Percentiles rank a stretch among this genome's conserved stretches.
Conservation (phyloP, 106 monocot genomes). For the Phalaenopsis equestris region DNA sequence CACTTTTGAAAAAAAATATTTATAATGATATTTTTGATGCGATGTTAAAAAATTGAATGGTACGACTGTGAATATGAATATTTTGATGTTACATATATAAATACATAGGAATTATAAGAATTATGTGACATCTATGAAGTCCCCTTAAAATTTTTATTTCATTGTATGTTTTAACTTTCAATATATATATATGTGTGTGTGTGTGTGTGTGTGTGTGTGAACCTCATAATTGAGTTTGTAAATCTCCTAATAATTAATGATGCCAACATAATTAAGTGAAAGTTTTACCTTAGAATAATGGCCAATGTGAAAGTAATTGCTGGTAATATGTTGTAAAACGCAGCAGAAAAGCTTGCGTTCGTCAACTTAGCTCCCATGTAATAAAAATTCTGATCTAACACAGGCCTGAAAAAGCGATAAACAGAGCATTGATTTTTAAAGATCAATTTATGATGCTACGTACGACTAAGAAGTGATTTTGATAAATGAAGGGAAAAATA, state of each 20-base stretch:
- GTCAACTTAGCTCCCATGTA: conserved; percentile 75
- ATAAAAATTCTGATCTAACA: conserved; percentile 83
- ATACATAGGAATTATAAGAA: too few relatives aligned
- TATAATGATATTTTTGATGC: too few relatives aligned
- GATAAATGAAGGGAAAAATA: neutral
- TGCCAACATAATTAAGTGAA: neutral
- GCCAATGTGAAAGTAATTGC: conserved; percentile 57
- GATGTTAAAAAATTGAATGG: too few relatives aligned
- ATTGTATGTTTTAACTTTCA: too few relatives aligned
- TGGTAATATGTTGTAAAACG: conserved; percentile 71
- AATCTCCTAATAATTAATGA: neutral
- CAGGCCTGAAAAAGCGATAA: conserved; percentile 40
- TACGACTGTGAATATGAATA: too few relatives aligned
- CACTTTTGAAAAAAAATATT: too few relatives aligned
- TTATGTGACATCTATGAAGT: too few relatives aligned
- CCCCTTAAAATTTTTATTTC: too few relatives aligned
- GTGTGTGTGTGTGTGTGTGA: too few relatives aligned
- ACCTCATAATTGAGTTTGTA: neutral
- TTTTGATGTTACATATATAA: too few relatives aligned
- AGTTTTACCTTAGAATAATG: conserved; percentile 37
- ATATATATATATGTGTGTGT: too few relatives aligned
- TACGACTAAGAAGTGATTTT: neutral
- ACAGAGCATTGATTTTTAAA: neutral
- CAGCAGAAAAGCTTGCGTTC: conserved; percentile 62
- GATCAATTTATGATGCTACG: neutral